A percentile compares a stretch with the other conserved stretches of the same genome.
Evolutionary conservation across 805 yeast genomes (phyloP).

Genomic region (Candida morakotiae): DNA sequence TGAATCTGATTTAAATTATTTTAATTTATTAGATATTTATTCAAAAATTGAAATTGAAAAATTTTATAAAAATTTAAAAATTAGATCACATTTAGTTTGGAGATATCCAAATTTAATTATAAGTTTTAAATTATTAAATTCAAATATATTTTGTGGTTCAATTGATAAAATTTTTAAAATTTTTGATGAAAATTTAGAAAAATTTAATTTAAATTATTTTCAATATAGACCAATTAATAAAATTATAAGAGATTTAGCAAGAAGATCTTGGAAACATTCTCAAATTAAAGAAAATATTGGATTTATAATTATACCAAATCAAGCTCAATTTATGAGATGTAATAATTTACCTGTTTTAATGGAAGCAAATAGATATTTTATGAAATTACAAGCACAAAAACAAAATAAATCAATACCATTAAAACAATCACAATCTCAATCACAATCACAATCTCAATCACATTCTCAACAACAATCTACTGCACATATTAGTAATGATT

Average conservation of each 20-base stretch:
- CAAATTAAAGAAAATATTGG: conserved; percentile 56
- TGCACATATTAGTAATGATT: conserved; percentile 86
- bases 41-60: conserved; percentile 61
- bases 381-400: conserved; percentile 58
- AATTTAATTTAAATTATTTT: conserved; percentile 34
- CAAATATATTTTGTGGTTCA: conserved; percentile 54
- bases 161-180: conserved; percentile 47
- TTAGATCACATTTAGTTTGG: conserved; percentile 90
- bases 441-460: conserved; percentile 18
- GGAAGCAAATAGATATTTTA: conserved; percentile 81
- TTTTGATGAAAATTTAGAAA: conserved; percentile 35
- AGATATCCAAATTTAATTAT: conserved; percentile 74
- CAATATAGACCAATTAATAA: conserved; percentile 53
- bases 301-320: conserved; percentile 65
- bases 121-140: conserved; percentile 69
- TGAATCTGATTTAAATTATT: conserved; percentile 35
- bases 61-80: conserved; percentile 62
- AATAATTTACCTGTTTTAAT: conserved; percentile 77
- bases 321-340: conserved; percentile 68
- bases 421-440: conserved; percentile 4
- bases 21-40: conserved; percentile 63
- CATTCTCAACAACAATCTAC: conserved; percentile 28
- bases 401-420: conserved; percentile 11
- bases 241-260: conserved; percentile 78
- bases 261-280: conserved; percentile 88